phyloP scores from a whole-genome alignment of 768 basidiomycete genomes.

The Coprinopsis strossmayeri region DNA sequence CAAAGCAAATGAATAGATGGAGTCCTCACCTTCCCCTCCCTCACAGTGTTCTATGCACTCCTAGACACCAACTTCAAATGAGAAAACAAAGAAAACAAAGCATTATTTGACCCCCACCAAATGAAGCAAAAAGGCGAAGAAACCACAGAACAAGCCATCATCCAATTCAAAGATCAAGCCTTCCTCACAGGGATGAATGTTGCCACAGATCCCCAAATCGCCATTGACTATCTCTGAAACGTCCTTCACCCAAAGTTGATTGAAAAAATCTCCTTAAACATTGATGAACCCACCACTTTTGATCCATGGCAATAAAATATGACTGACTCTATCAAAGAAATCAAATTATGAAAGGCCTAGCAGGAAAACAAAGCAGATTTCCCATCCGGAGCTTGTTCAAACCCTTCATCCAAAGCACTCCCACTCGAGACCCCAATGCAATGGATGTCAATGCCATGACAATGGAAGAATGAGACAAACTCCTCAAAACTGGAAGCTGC shows the following conservation, averaged over 20 bases:
- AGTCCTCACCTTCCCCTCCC: too few species aligned
- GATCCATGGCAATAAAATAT: neutral
- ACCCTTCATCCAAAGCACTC: constrained; percentile 7
- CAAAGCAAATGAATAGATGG: neutral
- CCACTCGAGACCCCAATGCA: constrained; percentile 4
- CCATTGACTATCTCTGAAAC: neutral
- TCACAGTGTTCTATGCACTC: neutral
- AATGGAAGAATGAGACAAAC: neutral
- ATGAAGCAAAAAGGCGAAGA: neutral
- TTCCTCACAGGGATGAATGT: neutral
- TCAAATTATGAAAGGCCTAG: neutral
- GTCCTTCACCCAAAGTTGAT: neutral
- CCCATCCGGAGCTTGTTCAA: neutral
- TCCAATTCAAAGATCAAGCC: neutral
- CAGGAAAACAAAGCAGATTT: neutral
- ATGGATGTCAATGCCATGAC: constrained; percentile 2
- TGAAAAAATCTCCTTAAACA: neutral
- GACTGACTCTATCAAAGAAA: neutral
- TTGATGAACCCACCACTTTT: neutral
- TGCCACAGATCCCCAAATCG: neutral
- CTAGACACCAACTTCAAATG: neutral
- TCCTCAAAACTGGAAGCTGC: neutral
- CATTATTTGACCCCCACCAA: neutral
- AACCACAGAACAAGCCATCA: neutral
- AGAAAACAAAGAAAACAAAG: neutral